Evolutionary conservation across 2,329 filamentous ascomycete genomes (phyloP).

Genomic region (Alternaria metachromatica): DNA sequence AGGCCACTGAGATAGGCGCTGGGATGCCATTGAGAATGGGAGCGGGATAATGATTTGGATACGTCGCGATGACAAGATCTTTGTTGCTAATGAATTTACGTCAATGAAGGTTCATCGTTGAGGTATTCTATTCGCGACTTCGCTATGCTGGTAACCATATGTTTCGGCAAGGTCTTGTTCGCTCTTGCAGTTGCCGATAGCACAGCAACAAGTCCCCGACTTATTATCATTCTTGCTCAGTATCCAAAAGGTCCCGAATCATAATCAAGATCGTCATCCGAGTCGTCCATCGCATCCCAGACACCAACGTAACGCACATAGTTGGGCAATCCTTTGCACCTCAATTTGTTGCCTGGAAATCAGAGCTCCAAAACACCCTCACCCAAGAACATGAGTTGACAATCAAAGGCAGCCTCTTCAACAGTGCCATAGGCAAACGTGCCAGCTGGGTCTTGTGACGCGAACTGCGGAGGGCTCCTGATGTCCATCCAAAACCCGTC

Average conservation of each 20-base stretch:
- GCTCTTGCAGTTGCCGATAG: not conserved
- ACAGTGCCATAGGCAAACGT: not conserved
- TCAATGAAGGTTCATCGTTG: not conserved
- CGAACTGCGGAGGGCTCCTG: not conserved
- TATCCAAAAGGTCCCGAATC: not conserved
- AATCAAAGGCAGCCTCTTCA: not conserved
- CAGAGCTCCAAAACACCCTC: not conserved
- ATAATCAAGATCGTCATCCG: not conserved
- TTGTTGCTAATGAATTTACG: not conserved
- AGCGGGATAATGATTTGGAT: not conserved
- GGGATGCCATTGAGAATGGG: not conserved
- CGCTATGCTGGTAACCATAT: not conserved
- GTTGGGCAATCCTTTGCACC: not conserved
- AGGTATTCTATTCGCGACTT: not conserved
- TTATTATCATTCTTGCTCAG: not conserved
- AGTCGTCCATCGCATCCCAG: not conserved
- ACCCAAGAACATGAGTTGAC: not conserved
- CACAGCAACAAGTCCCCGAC: not conserved
- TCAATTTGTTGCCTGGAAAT: not conserved
- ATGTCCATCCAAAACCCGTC: not conserved
- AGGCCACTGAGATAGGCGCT: slow-evolving; percentile 44
- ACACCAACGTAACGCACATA: not conserved
- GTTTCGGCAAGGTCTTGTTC: not conserved
- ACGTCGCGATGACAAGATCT: not conserved
- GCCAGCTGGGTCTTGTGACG: not conserved